A percentile compares a stretch with the other conserved stretches of the same genome.
phyloP scores from a whole-genome alignment of 208 protist species.

The Leishmania lainsoni region DNA sequence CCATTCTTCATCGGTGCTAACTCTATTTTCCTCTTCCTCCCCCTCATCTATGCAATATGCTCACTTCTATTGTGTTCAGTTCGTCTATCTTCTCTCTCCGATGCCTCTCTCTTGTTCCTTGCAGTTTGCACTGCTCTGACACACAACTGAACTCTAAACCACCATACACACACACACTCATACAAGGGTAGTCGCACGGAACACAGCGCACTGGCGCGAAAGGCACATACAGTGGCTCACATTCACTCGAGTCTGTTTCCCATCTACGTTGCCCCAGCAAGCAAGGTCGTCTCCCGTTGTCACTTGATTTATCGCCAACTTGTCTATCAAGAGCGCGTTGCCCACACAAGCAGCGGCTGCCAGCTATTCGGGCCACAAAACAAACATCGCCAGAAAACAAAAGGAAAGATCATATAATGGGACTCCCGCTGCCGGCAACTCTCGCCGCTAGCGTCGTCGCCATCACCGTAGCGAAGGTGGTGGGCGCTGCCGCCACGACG shows the following conservation, averaged over 20 bases:
- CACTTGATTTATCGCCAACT: background rate
- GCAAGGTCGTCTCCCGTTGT: background rate
- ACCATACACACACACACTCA: slow-evolving; percentile 2
- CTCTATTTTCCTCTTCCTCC: background rate
- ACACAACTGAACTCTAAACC: background rate
- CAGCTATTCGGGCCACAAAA: background rate
- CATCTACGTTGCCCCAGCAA: background rate
- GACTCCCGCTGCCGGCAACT: background rate
- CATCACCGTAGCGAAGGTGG: slow-evolving; percentile 8
- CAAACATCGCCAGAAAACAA: background rate
- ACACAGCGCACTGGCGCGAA: background rate
- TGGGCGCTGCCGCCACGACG: slow-evolving; percentile 17
- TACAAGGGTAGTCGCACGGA: background rate
- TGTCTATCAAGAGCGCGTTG: background rate
- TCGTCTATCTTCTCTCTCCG: too few species aligned
- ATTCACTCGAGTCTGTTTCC: background rate
- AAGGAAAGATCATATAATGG: background rate
- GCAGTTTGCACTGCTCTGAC: background rate
- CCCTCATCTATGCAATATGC: background rate
- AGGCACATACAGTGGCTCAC: background rate
- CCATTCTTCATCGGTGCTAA: background rate
- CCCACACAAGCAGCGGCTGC: background rate
- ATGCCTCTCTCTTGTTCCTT: background rate
- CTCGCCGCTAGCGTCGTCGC: background rate
- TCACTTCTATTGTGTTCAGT: background rate